Base-by-base conservation (phyloP, 352 stramenopile species). In the Phytophthora quininea region DNA sequence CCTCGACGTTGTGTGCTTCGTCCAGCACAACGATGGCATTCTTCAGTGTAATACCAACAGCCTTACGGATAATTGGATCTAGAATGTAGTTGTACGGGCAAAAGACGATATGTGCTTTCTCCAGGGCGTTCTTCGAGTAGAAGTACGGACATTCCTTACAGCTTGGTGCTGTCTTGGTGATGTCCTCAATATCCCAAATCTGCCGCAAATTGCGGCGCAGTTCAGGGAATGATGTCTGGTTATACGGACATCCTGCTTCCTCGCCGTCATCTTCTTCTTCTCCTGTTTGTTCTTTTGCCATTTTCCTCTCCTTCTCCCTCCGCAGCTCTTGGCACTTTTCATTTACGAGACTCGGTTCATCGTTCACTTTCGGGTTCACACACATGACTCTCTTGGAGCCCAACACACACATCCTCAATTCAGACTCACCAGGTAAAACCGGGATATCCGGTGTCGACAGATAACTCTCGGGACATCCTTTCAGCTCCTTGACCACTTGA, bases 41-140 rank as follows among this genome's bases (percentile, higher is more conserved):
- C 6, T 88, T 77, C 9, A 94, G 67, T 43, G 64, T 74, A 66
- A 96, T 93, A 12, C 67, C 68, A 1, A 92, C 75, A 1, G 88
- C 76, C 27, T 77, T 74, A 10, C 88, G 84, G 38, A 96, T 92
- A 9, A 67, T 64, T 14, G 88, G 86, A 42, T 96, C 81, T 30
- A 96, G 56, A n/a, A 96, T 61, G 56, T 96, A 96, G 58, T 93
- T 96, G 73, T 96, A 96, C 49, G 88, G 86, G 49, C 84, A 93
- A 51, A 96, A 95, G 15, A 95, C 81, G 46, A 95, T 82, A 54
- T 93, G 75, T 3, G 88, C 87, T 4, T 76, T 61, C 8, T 69
- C 69, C 8, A 92, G 58, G 31, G 64, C 64, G 12, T 83, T 77
- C 19, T 86, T 84, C 7, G 86, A 64, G 56, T 82, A 81, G 61